Conservation (phyloP, 2,329 filamentous ascomycete genomes). For the Fusarium sp. region DNA sequence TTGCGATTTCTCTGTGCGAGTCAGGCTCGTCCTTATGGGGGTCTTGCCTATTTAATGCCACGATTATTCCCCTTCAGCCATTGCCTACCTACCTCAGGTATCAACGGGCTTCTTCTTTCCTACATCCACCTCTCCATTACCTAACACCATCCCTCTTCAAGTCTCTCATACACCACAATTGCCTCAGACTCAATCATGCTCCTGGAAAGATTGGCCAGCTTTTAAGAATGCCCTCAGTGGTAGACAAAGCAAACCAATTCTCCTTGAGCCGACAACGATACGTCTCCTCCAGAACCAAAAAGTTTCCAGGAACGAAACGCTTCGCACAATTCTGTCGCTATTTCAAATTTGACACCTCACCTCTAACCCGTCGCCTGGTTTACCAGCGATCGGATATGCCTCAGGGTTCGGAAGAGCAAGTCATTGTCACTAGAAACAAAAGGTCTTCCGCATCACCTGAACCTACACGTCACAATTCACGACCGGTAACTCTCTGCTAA, state of each 20-base stretch:
- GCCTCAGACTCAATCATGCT: conserved; percentile 28
- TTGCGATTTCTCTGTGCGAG: conserved; percentile 17
- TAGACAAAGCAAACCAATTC: conserved; percentile 44
- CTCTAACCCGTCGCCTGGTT: conserved; percentile 41
- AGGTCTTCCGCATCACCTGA: conserved; percentile 34
- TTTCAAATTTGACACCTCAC: conserved; percentile 24
- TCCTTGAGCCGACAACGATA: conserved; percentile 32
- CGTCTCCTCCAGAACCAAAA: conserved; percentile 10
- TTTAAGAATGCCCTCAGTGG: conserved; percentile 46
- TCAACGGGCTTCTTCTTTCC: neutral
- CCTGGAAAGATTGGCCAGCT: conserved; percentile 17
- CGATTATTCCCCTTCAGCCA: neutral
- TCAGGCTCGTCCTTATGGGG: neutral
- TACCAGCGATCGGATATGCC: conserved; percentile 44
- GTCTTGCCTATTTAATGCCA: conserved; percentile 27
- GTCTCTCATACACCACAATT: neutral
- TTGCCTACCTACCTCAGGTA: neutral
- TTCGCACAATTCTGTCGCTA: conserved; percentile 22
- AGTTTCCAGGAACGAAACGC: conserved; percentile 15
- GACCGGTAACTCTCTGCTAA: conserved; percentile 4
- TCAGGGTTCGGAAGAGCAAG: conserved; percentile 40
- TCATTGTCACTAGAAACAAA: conserved; percentile 38
- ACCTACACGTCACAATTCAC: conserved; percentile 5
- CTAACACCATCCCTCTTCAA: too few relatives aligned
- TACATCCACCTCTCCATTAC: neutral